Evolutionary conservation across 106 monocot species (phyloP).

Genomic region (Dioscorea zingiberensis): DNA sequence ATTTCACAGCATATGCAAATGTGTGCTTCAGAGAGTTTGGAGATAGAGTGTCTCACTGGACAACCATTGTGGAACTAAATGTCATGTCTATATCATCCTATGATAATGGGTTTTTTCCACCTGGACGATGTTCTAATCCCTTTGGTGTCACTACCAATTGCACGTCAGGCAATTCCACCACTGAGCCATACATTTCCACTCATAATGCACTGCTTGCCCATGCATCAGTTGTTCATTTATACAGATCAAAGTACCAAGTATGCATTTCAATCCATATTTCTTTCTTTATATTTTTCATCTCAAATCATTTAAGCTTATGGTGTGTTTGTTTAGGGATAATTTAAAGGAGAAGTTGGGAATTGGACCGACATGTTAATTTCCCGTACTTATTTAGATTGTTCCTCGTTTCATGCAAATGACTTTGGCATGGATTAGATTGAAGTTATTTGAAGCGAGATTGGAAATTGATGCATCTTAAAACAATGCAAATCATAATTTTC

Average conservation of each 20-base stretch:
- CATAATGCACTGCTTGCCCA: constrained; percentile 47
- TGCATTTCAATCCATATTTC: not conserved
- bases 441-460: too few species aligned
- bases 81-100: constrained; percentile 20
- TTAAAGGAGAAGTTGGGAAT: too few species aligned
- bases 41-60: constrained; percentile 60
- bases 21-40: constrained; percentile 69
- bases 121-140: constrained; percentile 37
- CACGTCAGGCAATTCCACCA: constrained; percentile 36
- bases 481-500: too few species aligned
- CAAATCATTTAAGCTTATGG: not conserved
- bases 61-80: constrained; percentile 52
- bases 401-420: too few species aligned
- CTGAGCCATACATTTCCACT: constrained; percentile 41
- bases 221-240: constrained; percentile 29
- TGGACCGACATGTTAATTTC: too few species aligned
- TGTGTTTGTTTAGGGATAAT: too few species aligned
- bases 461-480: too few species aligned
- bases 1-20: constrained; percentile 58
- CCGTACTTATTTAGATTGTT: too few species aligned
- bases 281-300: not conserved
- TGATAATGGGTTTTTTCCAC: constrained; percentile 31
- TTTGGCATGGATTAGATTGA: too few species aligned
- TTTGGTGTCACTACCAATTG: constrained; percentile 46
- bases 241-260: constrained; percentile 53